These are phyloP conservation scores for Rhizophagus prolifer DNA, from an alignment of 192 early-diverging fungal genomes.

Conservation along the genomic window DNA sequence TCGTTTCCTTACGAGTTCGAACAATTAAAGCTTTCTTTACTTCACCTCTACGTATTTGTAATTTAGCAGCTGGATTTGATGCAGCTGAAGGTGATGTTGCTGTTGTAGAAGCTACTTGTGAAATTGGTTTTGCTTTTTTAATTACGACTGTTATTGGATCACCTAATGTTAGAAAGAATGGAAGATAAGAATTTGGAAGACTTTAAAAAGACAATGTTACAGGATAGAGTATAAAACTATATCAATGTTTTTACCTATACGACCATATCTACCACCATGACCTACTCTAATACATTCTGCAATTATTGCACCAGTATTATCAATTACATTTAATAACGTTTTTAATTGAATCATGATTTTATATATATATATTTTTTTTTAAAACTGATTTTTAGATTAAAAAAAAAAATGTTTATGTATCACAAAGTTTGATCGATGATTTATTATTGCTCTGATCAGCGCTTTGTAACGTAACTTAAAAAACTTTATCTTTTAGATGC, in stretches of 20 bases:
- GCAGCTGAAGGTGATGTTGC: background rate
- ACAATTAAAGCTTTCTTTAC: constrained; percentile 90
- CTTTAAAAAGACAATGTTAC: background rate
- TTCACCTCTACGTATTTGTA: constrained; percentile 82
- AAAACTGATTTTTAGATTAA: too few relatives aligned
- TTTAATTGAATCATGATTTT: constrained; percentile 87
- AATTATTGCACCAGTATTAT: constrained; percentile 92
- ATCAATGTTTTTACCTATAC: constrained; percentile 44
- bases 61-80: constrained; percentile 14
- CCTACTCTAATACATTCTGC: constrained; percentile 95
- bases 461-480: too few relatives aligned
- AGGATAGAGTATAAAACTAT: background rate
- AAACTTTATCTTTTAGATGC: too few relatives aligned
- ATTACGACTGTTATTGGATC: constrained; percentile 21
- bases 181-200: too few relatives aligned
- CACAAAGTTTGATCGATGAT: too few relatives aligned
- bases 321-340: constrained; percentile 87
- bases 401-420: too few relatives aligned
- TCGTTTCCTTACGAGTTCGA: constrained; percentile 83
- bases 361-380: too few relatives aligned
- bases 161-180: constrained; percentile 7
- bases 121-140: constrained; percentile 20
- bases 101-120: background rate
- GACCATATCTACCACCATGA: constrained; percentile 72
- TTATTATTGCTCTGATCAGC: too few relatives aligned